A percentile compares a stretch with the other conserved stretches of the same genome.
Conservation (phyloP, 305 asterid species). For the Fraxinus baroniana region DNA sequence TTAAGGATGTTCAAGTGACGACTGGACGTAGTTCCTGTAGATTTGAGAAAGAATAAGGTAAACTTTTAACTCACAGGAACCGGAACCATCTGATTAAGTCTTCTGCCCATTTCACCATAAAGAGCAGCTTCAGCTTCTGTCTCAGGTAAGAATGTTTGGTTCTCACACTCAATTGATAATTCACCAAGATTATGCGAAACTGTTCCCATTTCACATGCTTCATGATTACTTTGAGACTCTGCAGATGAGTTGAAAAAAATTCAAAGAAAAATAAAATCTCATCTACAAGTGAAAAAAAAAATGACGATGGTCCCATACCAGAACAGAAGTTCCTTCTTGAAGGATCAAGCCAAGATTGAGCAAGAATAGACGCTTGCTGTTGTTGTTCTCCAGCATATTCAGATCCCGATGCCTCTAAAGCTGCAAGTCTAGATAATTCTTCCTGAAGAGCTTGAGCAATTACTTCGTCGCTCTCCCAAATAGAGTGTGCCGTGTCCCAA, state of each 20-base stretch:
- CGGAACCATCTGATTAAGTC: slow-evolving; percentile 78
- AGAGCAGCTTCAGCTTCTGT: slow-evolving; percentile 70
- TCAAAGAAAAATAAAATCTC: slow-evolving; percentile 1
- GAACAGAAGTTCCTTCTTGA: slow-evolving; percentile 39
- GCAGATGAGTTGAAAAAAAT: slow-evolving; percentile 15
- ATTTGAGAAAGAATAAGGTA: slow-evolving; percentile 2
- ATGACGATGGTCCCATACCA: slow-evolving; percentile 36
- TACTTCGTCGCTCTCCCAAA: slow-evolving; percentile 67
- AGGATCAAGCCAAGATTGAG: slow-evolving; percentile 69
- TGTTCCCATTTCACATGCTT: slow-evolving; percentile 27
- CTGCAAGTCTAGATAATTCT: slow-evolving; percentile 62
- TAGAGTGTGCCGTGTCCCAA: slow-evolving; percentile 28
- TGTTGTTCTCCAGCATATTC: slow-evolving; percentile 37
- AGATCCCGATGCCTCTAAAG: slow-evolving; percentile 44
- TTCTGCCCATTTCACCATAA: slow-evolving; percentile 87
- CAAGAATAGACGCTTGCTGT: slow-evolving; percentile 51
- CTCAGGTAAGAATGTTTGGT: slow-evolving; percentile 46
- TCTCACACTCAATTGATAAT: slow-evolving; percentile 21
- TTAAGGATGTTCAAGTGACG: slow-evolving; percentile 2
- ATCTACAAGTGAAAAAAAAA: slow-evolving; percentile 1
- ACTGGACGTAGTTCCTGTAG: neutral
- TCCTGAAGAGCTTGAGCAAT: slow-evolving; percentile 82
- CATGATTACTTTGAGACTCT: slow-evolving; percentile 40
- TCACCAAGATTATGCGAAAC: slow-evolving; percentile 28
- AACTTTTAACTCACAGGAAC: slow-evolving; percentile 74